Conservation (phyloP, 768 basidiomycete genomes). For the Strobilomyces confusus region DNA sequence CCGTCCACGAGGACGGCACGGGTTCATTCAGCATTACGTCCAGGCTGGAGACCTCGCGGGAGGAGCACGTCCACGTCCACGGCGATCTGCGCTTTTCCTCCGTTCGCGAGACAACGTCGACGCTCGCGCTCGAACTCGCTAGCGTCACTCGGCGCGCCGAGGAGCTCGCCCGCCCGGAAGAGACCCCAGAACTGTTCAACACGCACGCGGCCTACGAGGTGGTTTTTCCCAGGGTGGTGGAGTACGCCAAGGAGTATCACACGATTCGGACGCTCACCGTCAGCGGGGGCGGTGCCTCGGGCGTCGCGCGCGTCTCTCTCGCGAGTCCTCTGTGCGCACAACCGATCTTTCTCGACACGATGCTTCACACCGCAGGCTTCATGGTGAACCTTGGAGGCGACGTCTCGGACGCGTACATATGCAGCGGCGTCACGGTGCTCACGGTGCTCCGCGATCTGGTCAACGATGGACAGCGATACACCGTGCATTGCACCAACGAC, state of each 20-base stretch:
- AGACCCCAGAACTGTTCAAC: slow-evolving; percentile 44
- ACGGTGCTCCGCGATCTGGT: slow-evolving; percentile 43
- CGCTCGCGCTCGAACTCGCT: slow-evolving; percentile 38
- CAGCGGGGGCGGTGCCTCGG: slow-evolving; percentile 44
- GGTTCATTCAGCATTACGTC: slow-evolving; percentile 50
- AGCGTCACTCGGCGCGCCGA: slow-evolving; percentile 33
- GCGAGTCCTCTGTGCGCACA: slow-evolving; percentile 42
- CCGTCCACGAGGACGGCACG: slow-evolving; percentile 31
- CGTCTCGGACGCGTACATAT: slow-evolving; percentile 57
- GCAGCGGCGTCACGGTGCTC: slow-evolving; percentile 49
- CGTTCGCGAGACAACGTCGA: slow-evolving; percentile 28
- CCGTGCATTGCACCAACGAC: slow-evolving; percentile 47
- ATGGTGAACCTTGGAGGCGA: slow-evolving; percentile 55
- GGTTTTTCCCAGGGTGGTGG: slow-evolving; percentile 66
- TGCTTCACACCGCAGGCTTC: slow-evolving; percentile 70
- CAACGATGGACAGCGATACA: slow-evolving; percentile 40
- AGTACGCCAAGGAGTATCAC: slow-evolving; percentile 56
- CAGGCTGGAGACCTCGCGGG: slow-evolving; percentile 24
- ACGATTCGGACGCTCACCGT: slow-evolving; percentile 54
- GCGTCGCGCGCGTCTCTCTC: slow-evolving; percentile 46
- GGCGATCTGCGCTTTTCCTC: slow-evolving; percentile 44
- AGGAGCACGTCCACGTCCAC: slow-evolving; percentile 39
- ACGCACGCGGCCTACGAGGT: slow-evolving; percentile 58
- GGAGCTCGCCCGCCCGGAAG: slow-evolving; percentile 26
- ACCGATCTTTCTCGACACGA: slow-evolving; percentile 60